Percentiles rank a stretch among this genome's conserved stretches.
Evolutionary conservation across 2,329 filamentous ascomycete species (phyloP).

Genomic region (Fusarium solani-melongenae): DNA sequence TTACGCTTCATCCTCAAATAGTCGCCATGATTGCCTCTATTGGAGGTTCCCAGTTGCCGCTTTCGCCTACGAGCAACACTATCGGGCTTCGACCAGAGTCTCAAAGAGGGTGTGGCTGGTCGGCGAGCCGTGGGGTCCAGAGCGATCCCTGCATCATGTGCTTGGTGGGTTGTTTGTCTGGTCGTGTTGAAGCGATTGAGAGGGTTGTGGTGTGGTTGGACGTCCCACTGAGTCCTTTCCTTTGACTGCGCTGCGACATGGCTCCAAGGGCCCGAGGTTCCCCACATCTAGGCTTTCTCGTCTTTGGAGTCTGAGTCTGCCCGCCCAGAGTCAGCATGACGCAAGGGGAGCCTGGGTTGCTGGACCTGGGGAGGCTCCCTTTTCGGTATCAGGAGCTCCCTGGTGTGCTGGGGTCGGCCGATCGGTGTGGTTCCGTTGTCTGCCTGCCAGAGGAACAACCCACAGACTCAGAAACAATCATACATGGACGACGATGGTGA

Average conservation of each 20-base stretch:
- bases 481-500: background rate
- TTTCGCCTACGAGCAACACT: slow-evolving; percentile 25
- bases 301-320: slow-evolving; percentile 36
- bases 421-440: slow-evolving; percentile 38
- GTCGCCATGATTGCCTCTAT: slow-evolving; percentile 30
- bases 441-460: slow-evolving; percentile 5
- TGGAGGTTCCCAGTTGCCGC: slow-evolving; percentile 27
- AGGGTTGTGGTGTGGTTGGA: background rate
- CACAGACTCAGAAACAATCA: background rate
- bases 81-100: slow-evolving; percentile 24
- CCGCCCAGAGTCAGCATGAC: slow-evolving; percentile 36
- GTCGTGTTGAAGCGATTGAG: background rate
- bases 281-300: slow-evolving; percentile 44
- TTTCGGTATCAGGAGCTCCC: slow-evolving; percentile 14
- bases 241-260: slow-evolving; percentile 8
- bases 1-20: slow-evolving; percentile 7
- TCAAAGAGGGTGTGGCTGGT: slow-evolving; percentile 31
- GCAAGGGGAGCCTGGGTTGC: slow-evolving; percentile 37
- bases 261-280: slow-evolving; percentile 21
- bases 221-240: background rate
- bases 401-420: slow-evolving; percentile 27
- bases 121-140: slow-evolving; percentile 20
- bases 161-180: slow-evolving; percentile 5
- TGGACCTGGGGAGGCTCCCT: slow-evolving; percentile 11
- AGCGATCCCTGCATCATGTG: slow-evolving; percentile 32